Evolutionary conservation across 2,329 filamentous ascomycete genomes (phyloP), one percentile per base, ranked within the genome.

Genomic region (Emydomyces testavorans): DNA sequence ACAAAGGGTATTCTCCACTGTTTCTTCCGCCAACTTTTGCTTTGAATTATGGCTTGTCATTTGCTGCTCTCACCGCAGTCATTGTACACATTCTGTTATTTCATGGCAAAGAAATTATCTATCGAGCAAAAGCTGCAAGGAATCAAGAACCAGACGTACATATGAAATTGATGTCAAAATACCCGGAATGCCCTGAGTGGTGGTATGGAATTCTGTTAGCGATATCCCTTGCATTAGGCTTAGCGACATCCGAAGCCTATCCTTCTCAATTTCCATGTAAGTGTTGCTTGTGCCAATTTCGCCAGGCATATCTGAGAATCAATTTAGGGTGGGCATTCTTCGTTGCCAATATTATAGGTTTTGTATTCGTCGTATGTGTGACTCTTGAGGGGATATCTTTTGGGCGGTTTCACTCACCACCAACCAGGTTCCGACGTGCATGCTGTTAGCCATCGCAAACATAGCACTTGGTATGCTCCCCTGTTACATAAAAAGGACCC

Each of bases 11-110:
- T n/a, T 62, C 60, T n/a, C 60, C 60, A 13, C 64, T 83, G 3
- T 85, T 82, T 56, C 86, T 41, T 11, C 83, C 80, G 52, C 85
- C 82, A 1, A 83, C 82, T 0, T 86, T 85, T 59, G 75, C 80
- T 50, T 65, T 86, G 50, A 72, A 74, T 0, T 87, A 87, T 56
- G 83, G 82, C 0, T 65, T 86, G 1, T 83, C 80, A 0, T 87
- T 87, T 59, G 83, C 83, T 2, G 75, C 80, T 42, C 83, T 86
- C 32, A 70, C 82, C 0, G 75, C 82, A 0, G 71, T 87, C 1
- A 64, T 87, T n/a, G 73, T 84, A 0, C 78, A 86, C 57, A 82
- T 77, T 0, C 77, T 70, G 51, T 66, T 87, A 3, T 78, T 83
- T 62, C 77, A 86, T 51, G 74, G 83, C 29, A 71, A 76, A 53